phyloP scores from a whole-genome alignment of 139 green algal species.

The Picochlorum sp. region DNA sequence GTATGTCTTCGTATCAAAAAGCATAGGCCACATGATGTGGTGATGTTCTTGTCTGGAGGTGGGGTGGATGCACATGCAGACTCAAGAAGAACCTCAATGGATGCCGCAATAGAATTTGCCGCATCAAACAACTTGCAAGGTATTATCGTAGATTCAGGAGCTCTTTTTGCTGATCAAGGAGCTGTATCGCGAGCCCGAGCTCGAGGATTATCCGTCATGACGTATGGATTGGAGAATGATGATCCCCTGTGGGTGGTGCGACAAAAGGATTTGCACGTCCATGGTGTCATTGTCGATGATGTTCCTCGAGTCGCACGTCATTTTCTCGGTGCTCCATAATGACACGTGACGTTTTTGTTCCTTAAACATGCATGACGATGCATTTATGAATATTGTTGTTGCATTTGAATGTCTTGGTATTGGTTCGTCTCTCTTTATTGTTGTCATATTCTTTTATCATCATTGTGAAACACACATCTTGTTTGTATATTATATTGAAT shows the following conservation, averaged over 20 bases:
- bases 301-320: conserved; percentile 20
- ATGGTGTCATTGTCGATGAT: conserved; percentile 72
- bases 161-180: conserved; percentile 20
- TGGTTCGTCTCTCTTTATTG: too few relatives aligned
- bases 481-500: too few relatives aligned
- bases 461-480: too few relatives aligned
- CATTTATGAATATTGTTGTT: too few relatives aligned
- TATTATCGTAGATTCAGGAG: conserved; percentile 51
- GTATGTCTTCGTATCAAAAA: conserved; percentile 46
- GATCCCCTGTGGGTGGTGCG: conserved; percentile 46
- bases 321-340: neutral
- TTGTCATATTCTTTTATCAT: too few relatives aligned
- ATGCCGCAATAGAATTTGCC: conserved; percentile 53
- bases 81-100: conserved; percentile 53
- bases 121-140: conserved; percentile 41
- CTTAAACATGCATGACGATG: too few relatives aligned
- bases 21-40: conserved; percentile 36
- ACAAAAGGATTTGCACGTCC: conserved; percentile 58
- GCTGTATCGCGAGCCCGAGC: conserved; percentile 25
- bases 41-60: conserved; percentile 70
- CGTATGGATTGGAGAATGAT: conserved; percentile 73
- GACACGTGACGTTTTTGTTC: neutral
- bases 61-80: conserved; percentile 53
- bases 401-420: too few relatives aligned
- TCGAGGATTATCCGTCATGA: conserved; percentile 54